Evolutionary conservation across 2,329 filamentous ascomycete species (phyloP), one percentile per base, ranked within the genome.

Genomic region (Neofusicoccum sp.): DNA sequence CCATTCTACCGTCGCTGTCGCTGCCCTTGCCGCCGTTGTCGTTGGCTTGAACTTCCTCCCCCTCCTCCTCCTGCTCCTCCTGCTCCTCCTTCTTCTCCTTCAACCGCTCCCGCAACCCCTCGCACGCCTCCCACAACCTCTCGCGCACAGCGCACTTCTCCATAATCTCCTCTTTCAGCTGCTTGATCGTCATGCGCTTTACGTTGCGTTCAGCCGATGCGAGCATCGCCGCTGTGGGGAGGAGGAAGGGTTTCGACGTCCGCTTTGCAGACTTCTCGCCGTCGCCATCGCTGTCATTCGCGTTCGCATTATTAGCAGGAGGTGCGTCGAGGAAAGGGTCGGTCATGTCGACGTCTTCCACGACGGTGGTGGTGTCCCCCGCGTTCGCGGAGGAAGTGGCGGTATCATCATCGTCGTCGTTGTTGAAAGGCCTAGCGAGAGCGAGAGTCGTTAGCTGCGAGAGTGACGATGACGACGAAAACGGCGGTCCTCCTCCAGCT

Each of bases 91-190:
- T 22, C 22, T 22, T 22, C 28, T 41, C 52, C 37, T n/a, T 16
- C 29, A 58, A 6, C 54, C 54, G 45, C 14, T 34, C 39, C 16
- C n/a, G 39, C n/a, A 43, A 43, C 39, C 6, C 39, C 39, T 43
- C 39, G 14, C 16, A n/a, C 39, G 29, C 54, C 29, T 29, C 54
- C 9, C 43, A 7, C 54, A 58, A 28, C 54, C 39, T 12, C 54
- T 58, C 54, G 29, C 54, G 44, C 41, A 58, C 2, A 28, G 39
- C 31, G 22, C 54, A 58, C 54, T 45, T 43, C 8, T 41, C 39
- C 54, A 58, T 45, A 12, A 58, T 45, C 39, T 58, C 54, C n/a
- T 34, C 14, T 14, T 31, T 28, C 28, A 58, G 29, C 54, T 58
- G 54, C 39, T 4, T 6, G 4, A 22, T 31, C 14, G 14, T 4